Base-by-base conservation (phyloP, 768 basidiomycete species). In the Astraeus odoratus region DNA sequence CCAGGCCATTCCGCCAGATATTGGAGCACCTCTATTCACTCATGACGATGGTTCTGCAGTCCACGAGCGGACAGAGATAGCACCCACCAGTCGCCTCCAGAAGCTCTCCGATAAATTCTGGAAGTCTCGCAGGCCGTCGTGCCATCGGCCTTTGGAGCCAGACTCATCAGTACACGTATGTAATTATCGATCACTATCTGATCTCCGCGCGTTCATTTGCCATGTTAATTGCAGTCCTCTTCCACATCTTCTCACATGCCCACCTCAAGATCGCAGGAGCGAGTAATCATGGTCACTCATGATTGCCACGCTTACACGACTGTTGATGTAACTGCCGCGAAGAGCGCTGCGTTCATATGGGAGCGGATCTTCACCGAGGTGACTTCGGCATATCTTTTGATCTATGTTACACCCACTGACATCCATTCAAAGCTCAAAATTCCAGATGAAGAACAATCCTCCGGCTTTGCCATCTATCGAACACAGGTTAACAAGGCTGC, bases 341-440 rank as follows among this genome's bases (percentile, higher is more conserved):
- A 69, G 47, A 76, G 71, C 59, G 77, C 82, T 29, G 76, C 77
- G 10, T 79, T 76, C 57, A 84, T 91, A 51, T 78, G 86, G 52
- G 87, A 90, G 60, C 76, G 81, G 43, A 86, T 91, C 25, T 86
- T 87, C 52, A 77, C 76, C 51, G 86, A 86, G 74, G 89, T 89
- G 42, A 29, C 71, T 64, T 31, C 9, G 20, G 34, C 38, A 30
- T 5, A 30, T 44, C 9, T 43, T 51, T 23, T 15, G 18, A 16
- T 27, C 49, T 29, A 41, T 40, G 42, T 39, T 42, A 18, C 10
- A n/a, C 34, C 43, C 26, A 41, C 29, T 57, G 35, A 47, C 39
- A 13, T 12, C 25, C 31, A 22, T 36, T 22, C 49, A 6, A 51
- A 91, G 88, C 69, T 92, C 50, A 78, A 81, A 58, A 85, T 97